Evolutionary conservation across 192 early-diverging fungal genomes (phyloP), one percentile per base, ranked within the genome.

Genomic region (Backusella westeae): DNA sequence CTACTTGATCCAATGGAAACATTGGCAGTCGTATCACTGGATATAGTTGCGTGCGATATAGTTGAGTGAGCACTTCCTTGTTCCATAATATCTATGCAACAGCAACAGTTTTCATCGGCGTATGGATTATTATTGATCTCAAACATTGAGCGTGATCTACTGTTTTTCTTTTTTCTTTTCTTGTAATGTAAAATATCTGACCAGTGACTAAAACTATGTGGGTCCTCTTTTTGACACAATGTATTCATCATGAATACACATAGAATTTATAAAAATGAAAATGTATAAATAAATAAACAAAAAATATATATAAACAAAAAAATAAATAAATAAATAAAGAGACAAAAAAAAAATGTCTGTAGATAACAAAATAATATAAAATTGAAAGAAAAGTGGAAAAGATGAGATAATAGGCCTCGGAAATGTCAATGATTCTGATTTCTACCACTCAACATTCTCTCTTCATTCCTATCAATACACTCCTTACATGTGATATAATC

Each of bases 111-210:
- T 39, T 69, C 19, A 21, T 69, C 68, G 38, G 68, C 35, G 21
- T 69, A 69, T 10, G 68, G 68, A 23, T 69, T 69, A 23, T 38
- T 38, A 4, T 35, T 41, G 35, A 69, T 69, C 36, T 69, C 68
- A 69, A 69, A 69, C 68, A 69, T 69, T 1, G 68, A 69, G 9
- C 38, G 34, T 23, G 68, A 69, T 41, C 68, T 35, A 41, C 68
- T 69, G 68, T 69, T 69, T 15, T 69, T 69, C 68, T 69, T 69
- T 23, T 69, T 69, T 69, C 38, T 41, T 39, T 41, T 35, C 21
- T 38, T 69, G 21, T 69, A 67, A 35, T 32, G 34, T 69, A 69
- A 69, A 10, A 69, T 39, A 21, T 69, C 68, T 69, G 68, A 69
- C 68, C 68, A 69, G n/a, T 36, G 34, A 8, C 36, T 69, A 36